A percentile compares a stretch with the other conserved stretches of the same genome.
These are phyloP conservation scores for Mortierella antarctica DNA, from an alignment of 192 early-diverging fungal species.

Conservation along the genomic window DNA sequence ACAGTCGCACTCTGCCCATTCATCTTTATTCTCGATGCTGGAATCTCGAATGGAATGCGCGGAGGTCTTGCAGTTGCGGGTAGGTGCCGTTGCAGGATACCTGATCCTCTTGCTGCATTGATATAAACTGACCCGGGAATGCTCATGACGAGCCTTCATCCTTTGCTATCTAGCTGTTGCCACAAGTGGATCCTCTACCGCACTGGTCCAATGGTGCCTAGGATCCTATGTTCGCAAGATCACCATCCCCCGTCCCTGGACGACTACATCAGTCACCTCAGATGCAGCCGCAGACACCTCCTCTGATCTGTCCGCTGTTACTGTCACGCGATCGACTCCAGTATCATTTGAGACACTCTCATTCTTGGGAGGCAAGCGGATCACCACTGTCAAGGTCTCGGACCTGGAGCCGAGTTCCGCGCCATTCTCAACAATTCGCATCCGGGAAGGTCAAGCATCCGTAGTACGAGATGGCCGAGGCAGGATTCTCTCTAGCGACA, in stretches of 20 bases:
- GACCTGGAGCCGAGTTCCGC: conserved; percentile 64
- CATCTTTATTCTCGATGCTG: conserved; percentile 62
- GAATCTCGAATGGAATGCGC: conserved; percentile 59
- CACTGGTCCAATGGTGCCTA: conserved; percentile 66
- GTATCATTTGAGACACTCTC: conserved; percentile 58
- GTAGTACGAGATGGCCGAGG: conserved; percentile 46
- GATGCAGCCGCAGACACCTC: not conserved
- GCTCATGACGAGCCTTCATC: not conserved
- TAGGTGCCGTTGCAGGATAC: conserved; percentile 18
- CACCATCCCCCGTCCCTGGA: conserved; percentile 13
- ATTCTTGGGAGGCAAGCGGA: conserved; percentile 41
- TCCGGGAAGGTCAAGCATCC: conserved; percentile 43
- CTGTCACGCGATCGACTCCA: conserved; percentile 55
- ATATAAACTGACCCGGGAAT: not conserved
- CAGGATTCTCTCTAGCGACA: conserved; percentile 33
- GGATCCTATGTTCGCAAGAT: conserved; percentile 68
- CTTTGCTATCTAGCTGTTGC: conserved; percentile 47
- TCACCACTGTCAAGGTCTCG: conserved; percentile 57
- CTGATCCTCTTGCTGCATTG: not conserved
- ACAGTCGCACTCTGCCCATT: conserved; percentile 63
- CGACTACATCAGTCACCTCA: not conserved
- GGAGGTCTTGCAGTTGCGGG: conserved; percentile 60
- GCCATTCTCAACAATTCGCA: conserved; percentile 64
- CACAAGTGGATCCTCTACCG: conserved; percentile 68
- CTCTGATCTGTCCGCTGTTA: conserved; percentile 16